Base-by-base conservation (phyloP, 2,329 filamentous ascomycete genomes). In the Talaromyces piceae region DNA sequence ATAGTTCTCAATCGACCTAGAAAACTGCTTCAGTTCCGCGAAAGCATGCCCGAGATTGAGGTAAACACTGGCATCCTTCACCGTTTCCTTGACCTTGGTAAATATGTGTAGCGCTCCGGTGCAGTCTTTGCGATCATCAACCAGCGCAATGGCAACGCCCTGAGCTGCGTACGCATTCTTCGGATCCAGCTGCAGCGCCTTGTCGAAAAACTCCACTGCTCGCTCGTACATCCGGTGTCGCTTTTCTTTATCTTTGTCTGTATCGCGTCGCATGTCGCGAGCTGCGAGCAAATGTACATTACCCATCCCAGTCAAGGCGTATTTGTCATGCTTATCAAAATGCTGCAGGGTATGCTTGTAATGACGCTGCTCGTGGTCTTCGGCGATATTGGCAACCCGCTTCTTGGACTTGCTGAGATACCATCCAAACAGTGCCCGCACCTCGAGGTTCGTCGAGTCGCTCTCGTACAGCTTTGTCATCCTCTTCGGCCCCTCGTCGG, bases 121-220 rank as follows among this genome's bases (percentile, higher is more conserved):
- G 68, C 84, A 84, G 61, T 97, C 90, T 68, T 93, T 96, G 73
- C 87, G 93, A 67, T 97, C 91, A 67, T 98, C 93, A 1, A 93
- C 84, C 25, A 98, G 76, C 7, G 91, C 91, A 63, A 98, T 97
- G 12, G 88, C 93, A 57, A 98, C 83, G 54, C 94, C 93, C 66
- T 98, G 93, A 2, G 93, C 93, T 6, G 94, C 94, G 66, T 95
- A 95, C 0, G 93, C 91, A 60, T 97, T 98, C 72, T 86, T 90
- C 0, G 90, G 84, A 63, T 98, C 93, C n/a, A 98, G 75, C 56
- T 94, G 89, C 20, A 98, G 75, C 4, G 91, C 91, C 72, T 98
- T 98, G 67, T 97, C 93, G 61, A 96, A 98, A 71, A 98, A 98
- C 66, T 98, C 94, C 9, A 97, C 91, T 0, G 93, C 91, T 59